Percentiles rank a stretch among this genome's conserved stretches.
Evolutionary conservation across 1,284 basidiomycete genomes (phyloP).

Genomic region (Thelephora terrestris): DNA sequence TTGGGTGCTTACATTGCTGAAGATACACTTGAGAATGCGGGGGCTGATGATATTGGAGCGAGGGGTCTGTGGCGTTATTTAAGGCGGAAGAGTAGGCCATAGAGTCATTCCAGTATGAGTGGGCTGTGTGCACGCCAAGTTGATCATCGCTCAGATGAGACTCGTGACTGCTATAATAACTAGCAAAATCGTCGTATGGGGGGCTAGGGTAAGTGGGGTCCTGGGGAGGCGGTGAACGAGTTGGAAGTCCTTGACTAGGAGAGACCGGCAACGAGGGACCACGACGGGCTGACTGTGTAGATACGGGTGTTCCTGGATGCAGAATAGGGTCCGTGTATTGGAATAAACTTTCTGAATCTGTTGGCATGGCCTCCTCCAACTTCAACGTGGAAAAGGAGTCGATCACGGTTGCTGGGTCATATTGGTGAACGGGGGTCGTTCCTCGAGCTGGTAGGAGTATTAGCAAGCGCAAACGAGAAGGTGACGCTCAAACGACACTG

Average conservation of each 20-base stretch:
- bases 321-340: constrained; percentile 18
- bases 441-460: too few relatives aligned
- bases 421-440: too few relatives aligned
- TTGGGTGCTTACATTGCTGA: neutral
- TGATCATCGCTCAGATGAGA: too few relatives aligned
- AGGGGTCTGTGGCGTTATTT: neutral
- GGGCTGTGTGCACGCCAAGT: too few relatives aligned
- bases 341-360: neutral
- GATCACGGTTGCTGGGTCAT: neutral
- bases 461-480: too few relatives aligned
- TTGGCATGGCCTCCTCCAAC: constrained; percentile 1
- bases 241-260: constrained; percentile 10
- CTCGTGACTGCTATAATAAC: too few relatives aligned
- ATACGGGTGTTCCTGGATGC: constrained; percentile 44
- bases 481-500: too few relatives aligned
- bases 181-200: too few relatives aligned
- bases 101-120: too few relatives aligned
- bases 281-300: constrained; percentile 25
- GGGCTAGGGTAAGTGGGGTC: neutral
- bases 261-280: constrained; percentile 4
- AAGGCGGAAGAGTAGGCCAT: neutral
- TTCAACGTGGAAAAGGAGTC: neutral
- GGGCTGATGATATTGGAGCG: neutral
- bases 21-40: neutral
- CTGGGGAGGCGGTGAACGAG: constrained; percentile 1